Base-by-base conservation (phyloP, 1,139 yeast genomes). In the Hemisphaericaspora subhashii region DNA sequence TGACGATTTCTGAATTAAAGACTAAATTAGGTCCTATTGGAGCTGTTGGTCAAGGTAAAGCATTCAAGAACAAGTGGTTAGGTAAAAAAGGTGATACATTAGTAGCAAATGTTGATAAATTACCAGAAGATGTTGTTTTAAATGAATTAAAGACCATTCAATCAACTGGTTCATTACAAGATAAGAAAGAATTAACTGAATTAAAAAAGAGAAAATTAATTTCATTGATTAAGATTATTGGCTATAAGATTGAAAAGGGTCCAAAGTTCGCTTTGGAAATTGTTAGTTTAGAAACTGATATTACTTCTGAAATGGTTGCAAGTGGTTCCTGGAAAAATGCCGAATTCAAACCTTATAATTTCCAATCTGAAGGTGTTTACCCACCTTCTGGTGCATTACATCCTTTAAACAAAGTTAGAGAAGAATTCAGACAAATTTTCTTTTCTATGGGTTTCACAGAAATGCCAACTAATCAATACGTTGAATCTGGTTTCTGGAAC, bases 401-500 rank as follows among this genome's bases (percentile, higher is more conserved):
- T 66, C 99, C 99, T 26, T 76, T 92, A 57, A 88, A 82, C 72
- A 92, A 92, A 68, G 98, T 92, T 42, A 81, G 97, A 57, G 97
- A 90, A 66, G 98, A 94, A 66, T 94, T 92, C 68, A 80, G 98
- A 72, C 96, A 90, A 63, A 90, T 94, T 58, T 92, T 94, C 79
- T 92, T 92, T 70, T 82, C 94, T 32, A 82, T 92, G 89, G 99
- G 99, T 9, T 92, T 92, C 81, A 81, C 92, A 24, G 99, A 92
- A 72, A 92, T 92, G 99, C 97, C 98, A 45, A 85, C 98, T 15
- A 90, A 90, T 63, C 96, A 90, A 66, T 92, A 89, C 61, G 98
- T 94, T 40, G 99, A 92, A 60, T 79, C 95, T 20, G 98, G 98
- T 9, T 92, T 94, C 81, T 92, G 99, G 99, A 92, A 94, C 68